phyloP scores from a whole-genome alignment of 257 asterid genomes.

The Ligustrum vulgare region DNA sequence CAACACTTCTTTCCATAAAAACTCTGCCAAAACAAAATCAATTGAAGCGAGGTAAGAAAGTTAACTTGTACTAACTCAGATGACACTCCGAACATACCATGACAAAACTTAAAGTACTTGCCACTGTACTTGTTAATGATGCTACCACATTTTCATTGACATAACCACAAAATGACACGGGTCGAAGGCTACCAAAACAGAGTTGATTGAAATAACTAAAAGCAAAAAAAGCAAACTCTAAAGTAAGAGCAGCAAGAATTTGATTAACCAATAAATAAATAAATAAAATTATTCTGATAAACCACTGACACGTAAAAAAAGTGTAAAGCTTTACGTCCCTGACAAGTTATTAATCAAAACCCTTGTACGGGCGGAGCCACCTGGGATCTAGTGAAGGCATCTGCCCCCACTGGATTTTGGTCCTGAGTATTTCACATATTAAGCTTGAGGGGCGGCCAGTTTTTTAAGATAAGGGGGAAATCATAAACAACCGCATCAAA shows the following conservation, averaged over 20 bases:
- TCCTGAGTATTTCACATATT: neutral
- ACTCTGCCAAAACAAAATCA: neutral
- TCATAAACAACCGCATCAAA: too few species aligned
- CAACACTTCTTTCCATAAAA: neutral
- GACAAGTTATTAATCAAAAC: neutral
- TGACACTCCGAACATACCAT: neutral
- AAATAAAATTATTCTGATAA: neutral
- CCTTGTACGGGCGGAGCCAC: neutral
- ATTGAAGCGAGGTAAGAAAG: neutral
- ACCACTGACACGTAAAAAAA: neutral
- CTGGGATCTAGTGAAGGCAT: neutral
- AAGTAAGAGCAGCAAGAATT: neutral
- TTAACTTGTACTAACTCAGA: neutral
- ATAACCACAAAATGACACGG: too few species aligned
- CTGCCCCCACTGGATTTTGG: neutral
- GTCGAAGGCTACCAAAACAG: neutral
- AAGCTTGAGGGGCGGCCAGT: neutral
- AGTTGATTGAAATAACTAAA: neutral
- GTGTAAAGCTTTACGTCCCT: neutral
- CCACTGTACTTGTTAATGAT: too few species aligned
- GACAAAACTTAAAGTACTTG: neutral
- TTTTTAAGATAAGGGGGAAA: too few species aligned
- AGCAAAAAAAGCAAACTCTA: neutral
- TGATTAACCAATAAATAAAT: neutral
- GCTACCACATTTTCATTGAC: too few species aligned